These are phyloP conservation scores for Schizopora paradoxa DNA, from an alignment of 1,284 basidiomycete genomes.

Conservation along the genomic window DNA sequence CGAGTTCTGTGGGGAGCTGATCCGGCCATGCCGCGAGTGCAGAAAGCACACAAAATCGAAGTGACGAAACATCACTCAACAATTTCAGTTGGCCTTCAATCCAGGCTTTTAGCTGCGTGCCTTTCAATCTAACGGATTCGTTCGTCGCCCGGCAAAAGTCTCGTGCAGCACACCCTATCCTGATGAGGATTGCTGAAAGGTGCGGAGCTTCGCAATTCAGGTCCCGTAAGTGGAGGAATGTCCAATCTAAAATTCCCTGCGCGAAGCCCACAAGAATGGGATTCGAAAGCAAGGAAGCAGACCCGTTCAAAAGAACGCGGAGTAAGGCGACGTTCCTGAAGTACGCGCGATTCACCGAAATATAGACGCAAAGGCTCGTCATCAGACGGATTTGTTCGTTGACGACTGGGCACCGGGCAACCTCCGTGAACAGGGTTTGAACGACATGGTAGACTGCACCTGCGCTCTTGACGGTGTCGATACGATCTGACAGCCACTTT, in stretches of 20 bases:
- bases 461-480: conserved; percentile 35
- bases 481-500: conserved; percentile 45
- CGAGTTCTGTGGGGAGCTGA: conserved; percentile 43
- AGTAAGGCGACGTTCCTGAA: conserved; percentile 58
- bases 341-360: conserved; percentile 51
- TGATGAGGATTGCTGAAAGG: conserved; percentile 62
- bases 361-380: conserved; percentile 69
- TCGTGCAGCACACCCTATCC: conserved; percentile 54
- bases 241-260: conserved; percentile 76
- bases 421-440: conserved; percentile 64
- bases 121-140: conserved; percentile 32
- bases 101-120: conserved; percentile 54
- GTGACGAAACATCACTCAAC: conserved; percentile 35
- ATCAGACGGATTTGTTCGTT: conserved; percentile 82
- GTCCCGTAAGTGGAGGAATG: conserved; percentile 47
- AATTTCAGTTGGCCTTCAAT: conserved; percentile 47
- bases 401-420: conserved; percentile 70
- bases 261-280: conserved; percentile 64
- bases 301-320: conserved; percentile 63
- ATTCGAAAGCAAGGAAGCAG: conserved; percentile 61
- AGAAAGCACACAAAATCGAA: conserved; percentile 42
- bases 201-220: conserved; percentile 38
- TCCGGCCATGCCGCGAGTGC: conserved; percentile 72
- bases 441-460: conserved; percentile 73
- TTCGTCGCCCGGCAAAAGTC: conserved; percentile 38